phyloP scores from a whole-genome alignment of 306 rosid genomes.

The Ammopiptanthus mongolicus region DNA sequence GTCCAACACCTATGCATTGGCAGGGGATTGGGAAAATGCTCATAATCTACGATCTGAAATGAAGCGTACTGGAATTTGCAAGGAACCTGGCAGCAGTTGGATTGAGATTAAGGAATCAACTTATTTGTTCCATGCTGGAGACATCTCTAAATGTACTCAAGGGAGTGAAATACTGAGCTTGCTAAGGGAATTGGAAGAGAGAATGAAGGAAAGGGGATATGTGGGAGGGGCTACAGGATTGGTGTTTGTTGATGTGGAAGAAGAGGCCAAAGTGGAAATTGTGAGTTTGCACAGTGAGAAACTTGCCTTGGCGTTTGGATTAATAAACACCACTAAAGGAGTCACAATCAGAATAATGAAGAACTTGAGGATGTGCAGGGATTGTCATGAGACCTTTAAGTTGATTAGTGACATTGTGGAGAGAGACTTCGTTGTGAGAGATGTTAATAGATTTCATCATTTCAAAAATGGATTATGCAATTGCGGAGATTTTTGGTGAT shows the following conservation, averaged over 20 bases:
- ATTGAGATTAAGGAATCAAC: conserved; percentile 63
- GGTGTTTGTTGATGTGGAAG: conserved; percentile 76
- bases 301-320: conserved; percentile 78
- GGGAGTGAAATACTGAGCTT: conserved; percentile 39
- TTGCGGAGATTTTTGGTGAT: conserved; percentile 69
- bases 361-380: conserved; percentile 77
- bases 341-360: conserved; percentile 72
- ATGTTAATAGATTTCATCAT: conserved; percentile 83
- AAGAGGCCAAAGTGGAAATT: conserved; percentile 61
- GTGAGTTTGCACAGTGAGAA: conserved; percentile 79
- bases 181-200: conserved; percentile 52
- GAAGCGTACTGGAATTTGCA: conserved; percentile 52
- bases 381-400: conserved; percentile 77
- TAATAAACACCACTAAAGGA: conserved; percentile 61
- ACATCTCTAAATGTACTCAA: conserved; percentile 36
- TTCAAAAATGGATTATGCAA: conserved; percentile 58
- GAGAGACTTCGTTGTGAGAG: conserved; percentile 75
- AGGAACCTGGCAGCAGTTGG: conserved; percentile 92
- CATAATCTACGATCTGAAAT: conserved; percentile 49
- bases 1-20: conserved; percentile 64
- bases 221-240: conserved; percentile 52
- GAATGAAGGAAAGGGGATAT: conserved; percentile 75
- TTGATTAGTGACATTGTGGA: conserved; percentile 65
- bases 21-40: conserved; percentile 75
- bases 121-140: conserved; percentile 67